A percentile compares a stretch with the other conserved stretches of the same genome.
Conservation (phyloP, 179 eudicot species). For the Pouteria campechiana region DNA sequence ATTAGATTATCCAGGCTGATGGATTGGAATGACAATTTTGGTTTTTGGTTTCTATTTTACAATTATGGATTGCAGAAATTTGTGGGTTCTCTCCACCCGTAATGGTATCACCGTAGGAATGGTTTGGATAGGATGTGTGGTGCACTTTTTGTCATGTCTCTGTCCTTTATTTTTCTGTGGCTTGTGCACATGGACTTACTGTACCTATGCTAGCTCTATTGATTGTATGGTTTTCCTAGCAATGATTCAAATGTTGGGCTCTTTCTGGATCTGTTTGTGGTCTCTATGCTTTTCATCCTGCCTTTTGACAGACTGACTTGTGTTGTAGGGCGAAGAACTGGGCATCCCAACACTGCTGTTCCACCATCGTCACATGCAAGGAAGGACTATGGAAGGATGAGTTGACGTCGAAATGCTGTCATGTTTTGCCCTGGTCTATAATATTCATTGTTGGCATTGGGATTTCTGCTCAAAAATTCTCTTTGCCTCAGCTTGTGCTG, state of each 20-base stretch:
- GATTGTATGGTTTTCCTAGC: neutral
- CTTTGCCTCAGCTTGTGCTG: neutral
- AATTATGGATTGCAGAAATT: too few relatives aligned
- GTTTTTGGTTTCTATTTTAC: too few relatives aligned
- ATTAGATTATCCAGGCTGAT: too few relatives aligned
- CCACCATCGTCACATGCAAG: conserved; percentile 70
- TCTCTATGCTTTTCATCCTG: conserved; percentile 1
- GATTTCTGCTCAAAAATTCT: neutral
- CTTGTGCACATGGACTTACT: neutral
- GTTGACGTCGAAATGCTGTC: conserved; percentile 18
- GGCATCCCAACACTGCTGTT: conserved; percentile 33
- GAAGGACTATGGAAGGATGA: conserved; percentile 66
- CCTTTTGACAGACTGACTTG: conserved; percentile 6
- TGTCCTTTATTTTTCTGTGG: neutral
- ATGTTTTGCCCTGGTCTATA: too few relatives aligned
- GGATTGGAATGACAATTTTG: too few relatives aligned
- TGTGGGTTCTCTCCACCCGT: too few relatives aligned
- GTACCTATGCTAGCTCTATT: neutral
- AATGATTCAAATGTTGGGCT: neutral
- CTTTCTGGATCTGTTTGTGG: neutral
- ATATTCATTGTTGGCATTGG: too few relatives aligned
- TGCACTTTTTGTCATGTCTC: neutral
- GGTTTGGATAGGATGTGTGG: too few relatives aligned
- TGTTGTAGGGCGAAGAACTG: conserved; percentile 61
- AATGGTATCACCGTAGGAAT: too few relatives aligned